Evolutionary conservation across 495 filamentous ascomycete species (phyloP).

Genomic region (Chaetomium cochliodes): DNA sequence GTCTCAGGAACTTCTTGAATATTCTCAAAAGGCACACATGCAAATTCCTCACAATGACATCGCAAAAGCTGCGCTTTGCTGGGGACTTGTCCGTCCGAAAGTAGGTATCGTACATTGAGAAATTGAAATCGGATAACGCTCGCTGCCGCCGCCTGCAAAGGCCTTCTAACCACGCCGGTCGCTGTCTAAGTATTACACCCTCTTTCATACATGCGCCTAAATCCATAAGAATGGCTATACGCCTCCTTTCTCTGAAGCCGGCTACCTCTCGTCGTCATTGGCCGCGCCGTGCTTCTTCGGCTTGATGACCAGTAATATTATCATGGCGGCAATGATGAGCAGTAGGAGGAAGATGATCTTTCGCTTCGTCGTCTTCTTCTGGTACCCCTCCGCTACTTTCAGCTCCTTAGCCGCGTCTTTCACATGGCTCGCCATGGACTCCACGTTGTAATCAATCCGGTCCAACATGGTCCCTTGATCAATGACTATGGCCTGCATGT

Average conservation of each 20-base stretch:
- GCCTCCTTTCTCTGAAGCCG: not conserved
- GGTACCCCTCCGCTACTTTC: conserved; percentile 79
- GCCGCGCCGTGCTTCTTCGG: conserved; percentile 55
- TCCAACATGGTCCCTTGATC: conserved; percentile 98
- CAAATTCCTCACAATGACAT: too few relatives aligned
- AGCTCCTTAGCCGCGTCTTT: conserved; percentile 91
- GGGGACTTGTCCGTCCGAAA: too few relatives aligned
- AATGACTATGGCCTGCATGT: conserved; percentile 94
- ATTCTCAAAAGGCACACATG: too few relatives aligned
- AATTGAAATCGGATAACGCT: not conserved
- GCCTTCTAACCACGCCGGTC: not conserved
- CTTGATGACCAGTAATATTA: conserved; percentile 84
- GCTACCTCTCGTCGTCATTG: conserved; percentile 6
- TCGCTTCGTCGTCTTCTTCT: conserved; percentile 81
- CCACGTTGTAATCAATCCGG: conserved; percentile 97
- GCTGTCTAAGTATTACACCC: not conserved
- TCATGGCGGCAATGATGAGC: conserved; percentile 75
- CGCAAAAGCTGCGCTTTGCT: too few relatives aligned
- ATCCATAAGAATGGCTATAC: not conserved
- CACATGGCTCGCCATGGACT: conserved; percentile 84
- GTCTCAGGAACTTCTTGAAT: not conserved
- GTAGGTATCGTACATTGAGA: conserved; percentile 2
- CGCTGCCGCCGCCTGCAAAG: not conserved
- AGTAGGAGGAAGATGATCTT: conserved; percentile 87
- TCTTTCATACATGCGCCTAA: not conserved